Conservation (phyloP, 352 stramenopile genomes). For the Pythium chondricola region DNA sequence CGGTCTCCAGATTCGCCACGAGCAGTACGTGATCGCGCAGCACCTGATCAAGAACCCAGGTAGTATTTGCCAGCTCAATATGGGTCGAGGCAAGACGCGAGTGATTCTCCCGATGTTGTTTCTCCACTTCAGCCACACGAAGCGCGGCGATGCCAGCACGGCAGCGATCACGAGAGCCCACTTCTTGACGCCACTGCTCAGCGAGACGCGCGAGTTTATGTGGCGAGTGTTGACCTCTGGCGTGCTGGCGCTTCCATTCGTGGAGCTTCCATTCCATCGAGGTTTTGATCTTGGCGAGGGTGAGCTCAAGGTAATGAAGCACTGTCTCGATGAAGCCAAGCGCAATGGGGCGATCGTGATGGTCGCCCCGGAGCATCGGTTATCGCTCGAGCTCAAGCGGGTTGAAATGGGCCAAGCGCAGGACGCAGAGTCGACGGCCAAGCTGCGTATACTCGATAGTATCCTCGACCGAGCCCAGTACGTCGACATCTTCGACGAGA, state of each 20-base stretch:
- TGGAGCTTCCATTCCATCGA: conserved; percentile 69
- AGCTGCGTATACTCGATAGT: conserved; percentile 24
- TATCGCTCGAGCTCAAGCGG: conserved; percentile 84
- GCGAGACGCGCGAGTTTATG: conserved; percentile 62
- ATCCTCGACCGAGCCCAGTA: conserved; percentile 43
- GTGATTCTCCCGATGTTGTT: conserved; percentile 88
- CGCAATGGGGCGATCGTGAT: conserved; percentile 45
- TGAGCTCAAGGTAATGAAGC: conserved; percentile 24
- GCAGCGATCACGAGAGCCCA: conserved; percentile 38
- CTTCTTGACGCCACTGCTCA: conserved; percentile 56
- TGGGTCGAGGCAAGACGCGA: conserved; percentile 84
- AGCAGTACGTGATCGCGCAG: conserved; percentile 69
- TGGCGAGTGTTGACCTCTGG: conserved; percentile 45
- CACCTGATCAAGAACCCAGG: conserved; percentile 64
- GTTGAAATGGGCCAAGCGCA: conserved; percentile 30
- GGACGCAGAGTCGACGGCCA: not conserved
- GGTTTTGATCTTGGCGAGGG: conserved; percentile 30
- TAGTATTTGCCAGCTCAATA: conserved; percentile 81
- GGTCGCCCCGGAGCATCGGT: conserved; percentile 78
- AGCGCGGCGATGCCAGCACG: not conserved
- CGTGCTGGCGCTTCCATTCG: conserved; percentile 30
- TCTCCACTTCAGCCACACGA: conserved; percentile 41
- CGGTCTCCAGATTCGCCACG: conserved; percentile 68
- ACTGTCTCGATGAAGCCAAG: conserved; percentile 33
- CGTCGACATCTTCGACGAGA: conserved; percentile 85